Conservation (phyloP, 768 basidiomycete species). For the Russula earlei region DNA sequence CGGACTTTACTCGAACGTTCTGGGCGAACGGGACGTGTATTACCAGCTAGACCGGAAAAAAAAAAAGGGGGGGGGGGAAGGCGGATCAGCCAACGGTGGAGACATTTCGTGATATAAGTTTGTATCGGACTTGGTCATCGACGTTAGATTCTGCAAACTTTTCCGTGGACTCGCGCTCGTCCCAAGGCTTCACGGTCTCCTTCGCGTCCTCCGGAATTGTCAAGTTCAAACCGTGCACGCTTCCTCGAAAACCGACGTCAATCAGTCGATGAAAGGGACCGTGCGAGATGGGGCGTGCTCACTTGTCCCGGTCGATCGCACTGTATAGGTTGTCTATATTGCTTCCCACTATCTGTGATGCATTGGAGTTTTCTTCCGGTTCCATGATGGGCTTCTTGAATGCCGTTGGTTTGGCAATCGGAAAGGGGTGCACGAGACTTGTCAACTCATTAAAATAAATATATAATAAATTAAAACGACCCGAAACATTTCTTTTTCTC, state of each 20-base stretch:
- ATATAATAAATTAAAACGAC: not conserved
- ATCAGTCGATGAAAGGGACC: not conserved
- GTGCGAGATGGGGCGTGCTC: conserved; percentile 7
- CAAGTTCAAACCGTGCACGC: conserved; percentile 74
- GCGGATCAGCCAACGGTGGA: not conserved
- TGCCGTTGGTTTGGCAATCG: no score
- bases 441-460: not conserved
- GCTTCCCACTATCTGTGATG: conserved; percentile 36
- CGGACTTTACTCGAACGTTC: conserved; percentile 64
- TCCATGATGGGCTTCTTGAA: not conserved
- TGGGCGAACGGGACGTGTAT: conserved; percentile 75
- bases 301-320: conserved; percentile 58
- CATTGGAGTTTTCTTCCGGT: conserved; percentile 30
- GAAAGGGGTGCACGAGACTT: no score
- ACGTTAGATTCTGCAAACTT: conserved; percentile 69
- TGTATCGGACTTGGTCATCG: conserved; percentile 65
- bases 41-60: conserved; percentile 48
- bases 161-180: conserved; percentile 57
- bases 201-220: conserved; percentile 74
- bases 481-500: not conserved
- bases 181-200: conserved; percentile 73
- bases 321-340: conserved; percentile 48
- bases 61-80: no score
- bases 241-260: conserved; percentile 25
- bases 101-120: not conserved